Base-by-base conservation (phyloP, 805 yeast species). In the Saturnispora sekii region DNA sequence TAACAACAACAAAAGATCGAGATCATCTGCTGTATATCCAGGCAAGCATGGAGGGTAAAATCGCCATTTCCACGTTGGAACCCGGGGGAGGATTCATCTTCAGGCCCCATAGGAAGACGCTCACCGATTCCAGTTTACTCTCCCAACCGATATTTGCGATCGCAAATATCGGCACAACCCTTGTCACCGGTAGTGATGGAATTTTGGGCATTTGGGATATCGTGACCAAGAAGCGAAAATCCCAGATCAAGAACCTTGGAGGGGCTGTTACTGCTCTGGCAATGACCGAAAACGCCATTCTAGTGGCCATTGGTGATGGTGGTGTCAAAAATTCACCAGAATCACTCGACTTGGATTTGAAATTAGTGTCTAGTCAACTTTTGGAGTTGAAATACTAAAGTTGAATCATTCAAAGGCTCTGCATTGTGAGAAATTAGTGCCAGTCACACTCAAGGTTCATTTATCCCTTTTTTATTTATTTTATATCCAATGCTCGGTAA, bases 41-140 rank as follows among this genome's bases (percentile, higher is more conserved):
- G 30, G 68, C 86, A 26, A 79, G 90, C 1, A 69, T 86, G n/a
- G 95, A 85, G 54, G 95, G 95, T 0, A 66, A 94, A 28, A 87
- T 83, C 1, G 79, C 88, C 0, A 74, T 86, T 26, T 90, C 85
- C 49, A 79, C 70, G 53, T 74, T 40, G 10, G 32, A 37, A 17
- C 41, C 40, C 10, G 35, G 41, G 17, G 37, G 41, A 16, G 73
- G 77, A 45, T 88, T 80, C 59, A 90, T 95, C 0, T 87, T 87
- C 68, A 78, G 86, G 55, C 81, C 95, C 49, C 96, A 87, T 60
- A 63, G 95, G 30, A 60, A 51, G 21, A 46, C 48, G n/a, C 40
- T 53, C 5, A 44, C 45, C 10, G 59, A 55, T 33, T 48, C 50
- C 17, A 46, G 53, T 12, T 58, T 16, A 54, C 56, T 15, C 53